Evolutionary conservation across 148 eudicot species (phyloP).

Genomic region (Spergularia bocconei): DNA sequence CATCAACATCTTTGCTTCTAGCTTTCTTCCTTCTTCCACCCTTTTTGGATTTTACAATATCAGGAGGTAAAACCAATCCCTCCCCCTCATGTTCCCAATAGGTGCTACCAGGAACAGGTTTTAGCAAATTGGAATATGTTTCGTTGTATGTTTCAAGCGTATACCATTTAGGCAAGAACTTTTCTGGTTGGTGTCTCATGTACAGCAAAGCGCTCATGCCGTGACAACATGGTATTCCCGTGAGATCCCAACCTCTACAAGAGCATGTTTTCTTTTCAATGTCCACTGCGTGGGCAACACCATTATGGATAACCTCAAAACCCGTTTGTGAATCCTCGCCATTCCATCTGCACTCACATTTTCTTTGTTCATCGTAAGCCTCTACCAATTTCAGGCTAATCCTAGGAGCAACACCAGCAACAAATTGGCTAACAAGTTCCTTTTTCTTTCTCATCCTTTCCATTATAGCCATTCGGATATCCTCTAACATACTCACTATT

Average conservation of each 20-base stretch:
- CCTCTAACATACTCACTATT: too few species aligned
- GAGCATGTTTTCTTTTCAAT: neutral
- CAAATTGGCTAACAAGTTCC: too few species aligned
- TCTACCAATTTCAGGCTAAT: neutral
- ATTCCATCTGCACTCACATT: conserved; percentile 9
- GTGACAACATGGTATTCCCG: conserved; percentile 1
- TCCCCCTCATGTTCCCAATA: conserved; percentile 6
- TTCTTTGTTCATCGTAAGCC: neutral
- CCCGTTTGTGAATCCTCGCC: neutral
- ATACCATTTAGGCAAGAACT: conserved; percentile 2
- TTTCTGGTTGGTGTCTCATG: neutral
- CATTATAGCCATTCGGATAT: too few species aligned
- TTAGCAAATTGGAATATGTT: neutral
- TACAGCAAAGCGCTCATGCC: neutral
- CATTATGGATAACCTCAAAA: neutral
- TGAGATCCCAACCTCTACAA: conserved; percentile 1
- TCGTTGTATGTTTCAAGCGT: neutral
- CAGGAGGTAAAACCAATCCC: conserved; percentile 8
- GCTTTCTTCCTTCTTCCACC: conserved; percentile 13
- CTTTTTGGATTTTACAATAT: neutral
- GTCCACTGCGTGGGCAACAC: neutral
- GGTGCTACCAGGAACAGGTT: neutral
- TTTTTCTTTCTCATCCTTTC: neutral
- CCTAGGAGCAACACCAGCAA: conserved; percentile 4
- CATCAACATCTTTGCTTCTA: neutral